Evolutionary conservation across 1,139 yeast genomes (phyloP), one percentile per base, ranked within the genome.

Genomic region (Taiozyma sp.): DNA sequence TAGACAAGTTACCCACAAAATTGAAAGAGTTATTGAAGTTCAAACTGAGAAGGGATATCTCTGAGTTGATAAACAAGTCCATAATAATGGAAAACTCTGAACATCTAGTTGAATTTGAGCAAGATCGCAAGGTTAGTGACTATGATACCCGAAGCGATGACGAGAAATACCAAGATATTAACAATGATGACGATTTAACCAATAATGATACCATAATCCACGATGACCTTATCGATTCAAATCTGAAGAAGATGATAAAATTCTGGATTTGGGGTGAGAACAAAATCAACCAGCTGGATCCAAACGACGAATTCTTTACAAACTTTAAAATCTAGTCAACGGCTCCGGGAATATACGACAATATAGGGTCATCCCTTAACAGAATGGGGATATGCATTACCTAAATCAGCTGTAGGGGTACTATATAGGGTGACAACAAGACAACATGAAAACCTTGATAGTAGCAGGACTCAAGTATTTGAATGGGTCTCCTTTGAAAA

Each of bases 261-360:
- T 63, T 84, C 46, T 80, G 87, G 83, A 71, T 78, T 2, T 78
- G 85, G 69, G 76, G 83, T 6, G 87, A 80, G 59, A 80, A 79
- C 60, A 68, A 76, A 55, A 63, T 77, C 50, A 68, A 70, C 46
- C 16, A 28, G 30, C 13, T 37, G 41, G 41, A 37, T 19, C 22
- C 41, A 19, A 37, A 37, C 14, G 41, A 37, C 14, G 41, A 37
- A 10, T 11, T 37, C 10, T 37, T 37, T 21, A 37, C 41, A 4
- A 37, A 3, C 5, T 37, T 37, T 19, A 37, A 11, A 19, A 37
- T 37, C 11, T 37, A 32, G 34, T 30, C n/a, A 30, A 10, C 16
- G 6, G 34, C 7, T 14, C 3, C 7, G 9, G 5, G 19, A 32
- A 32, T 32, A n/a, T 32, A 32, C 19, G 19, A 9, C 19, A 14